Evolutionary conservation across 352 stramenopile species (phyloP).

Genomic region (Aphanomyces invadans): DNA sequence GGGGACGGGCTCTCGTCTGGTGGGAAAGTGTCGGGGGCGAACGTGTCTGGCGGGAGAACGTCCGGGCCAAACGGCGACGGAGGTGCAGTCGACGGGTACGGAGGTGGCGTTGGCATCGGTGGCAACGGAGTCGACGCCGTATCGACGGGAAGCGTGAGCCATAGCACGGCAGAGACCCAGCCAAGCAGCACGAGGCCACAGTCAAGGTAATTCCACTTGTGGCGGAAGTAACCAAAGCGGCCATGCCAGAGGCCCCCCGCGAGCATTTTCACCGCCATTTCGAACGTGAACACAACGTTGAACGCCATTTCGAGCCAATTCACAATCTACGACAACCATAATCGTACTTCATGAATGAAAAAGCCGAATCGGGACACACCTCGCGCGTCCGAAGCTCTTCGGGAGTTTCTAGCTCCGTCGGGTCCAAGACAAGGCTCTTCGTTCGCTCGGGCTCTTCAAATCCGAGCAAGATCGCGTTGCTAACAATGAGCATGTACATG

Average conservation of each 20-base stretch:
- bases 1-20: not conserved
- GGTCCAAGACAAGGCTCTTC: not conserved
- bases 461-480: slow-evolving; percentile 33
- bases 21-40: not conserved
- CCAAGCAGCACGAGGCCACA: slow-evolving; percentile 1
- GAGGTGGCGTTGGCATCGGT: not conserved
- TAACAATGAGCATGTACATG: slow-evolving; percentile 34
- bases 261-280: not conserved
- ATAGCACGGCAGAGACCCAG: slow-evolving; percentile 5
- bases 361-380: not conserved
- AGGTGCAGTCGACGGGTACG: not conserved
- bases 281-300: slow-evolving; percentile 18
- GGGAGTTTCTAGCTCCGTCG: not conserved
- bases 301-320: slow-evolving; percentile 18
- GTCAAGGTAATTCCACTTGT: slow-evolving; percentile 10
- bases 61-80: not conserved
- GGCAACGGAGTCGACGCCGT: not conserved
- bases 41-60: not conserved
- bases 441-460: slow-evolving; percentile 31
- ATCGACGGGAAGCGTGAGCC: not conserved
- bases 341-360: not conserved
- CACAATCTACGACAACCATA: not conserved
- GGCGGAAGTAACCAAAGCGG: not conserved
- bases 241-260: not conserved
- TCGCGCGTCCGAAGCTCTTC: not conserved